A percentile compares a stretch with the other conserved stretches of the same genome.
phyloP scores from a whole-genome alignment of 768 basidiomycete species.

The Ramaria sp. region DNA sequence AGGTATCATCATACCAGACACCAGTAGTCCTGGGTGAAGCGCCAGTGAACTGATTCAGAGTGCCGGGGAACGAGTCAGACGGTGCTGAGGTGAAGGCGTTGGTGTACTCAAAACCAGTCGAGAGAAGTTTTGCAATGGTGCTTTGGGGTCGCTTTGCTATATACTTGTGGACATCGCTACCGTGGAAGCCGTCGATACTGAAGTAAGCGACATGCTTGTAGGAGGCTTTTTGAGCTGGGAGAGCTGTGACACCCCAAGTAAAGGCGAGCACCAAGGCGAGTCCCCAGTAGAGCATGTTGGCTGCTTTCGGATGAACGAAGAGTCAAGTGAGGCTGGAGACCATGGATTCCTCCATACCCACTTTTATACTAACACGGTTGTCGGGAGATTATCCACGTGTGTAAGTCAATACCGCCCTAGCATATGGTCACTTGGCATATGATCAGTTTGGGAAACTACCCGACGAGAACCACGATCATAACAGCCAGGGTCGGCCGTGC shows the following conservation, averaged over 20 bases:
- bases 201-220: conserved; percentile 32
- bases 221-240: conserved; percentile 32
- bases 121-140: neutral
- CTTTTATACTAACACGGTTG: too few species aligned
- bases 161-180: conserved; percentile 9
- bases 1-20: neutral
- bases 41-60: neutral
- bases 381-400: too few species aligned
- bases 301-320: too few species aligned
- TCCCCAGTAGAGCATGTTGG: too few species aligned
- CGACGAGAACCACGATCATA: too few species aligned
- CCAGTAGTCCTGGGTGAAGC: neutral
- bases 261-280: too few species aligned
- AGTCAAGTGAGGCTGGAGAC: too few species aligned
- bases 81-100: neutral
- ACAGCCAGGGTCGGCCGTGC: too few species aligned
- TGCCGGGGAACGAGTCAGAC: neutral
- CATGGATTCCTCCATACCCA: too few species aligned
- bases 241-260: conserved; percentile 8
- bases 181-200: conserved; percentile 15
- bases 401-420: too few species aligned
- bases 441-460: too few species aligned
- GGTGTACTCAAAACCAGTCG: neutral
- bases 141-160: conserved; percentile 9
- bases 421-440: too few species aligned